Evolutionary conservation across 345 rosid species (phyloP).

Genomic region (Heritiera littoralis): DNA sequence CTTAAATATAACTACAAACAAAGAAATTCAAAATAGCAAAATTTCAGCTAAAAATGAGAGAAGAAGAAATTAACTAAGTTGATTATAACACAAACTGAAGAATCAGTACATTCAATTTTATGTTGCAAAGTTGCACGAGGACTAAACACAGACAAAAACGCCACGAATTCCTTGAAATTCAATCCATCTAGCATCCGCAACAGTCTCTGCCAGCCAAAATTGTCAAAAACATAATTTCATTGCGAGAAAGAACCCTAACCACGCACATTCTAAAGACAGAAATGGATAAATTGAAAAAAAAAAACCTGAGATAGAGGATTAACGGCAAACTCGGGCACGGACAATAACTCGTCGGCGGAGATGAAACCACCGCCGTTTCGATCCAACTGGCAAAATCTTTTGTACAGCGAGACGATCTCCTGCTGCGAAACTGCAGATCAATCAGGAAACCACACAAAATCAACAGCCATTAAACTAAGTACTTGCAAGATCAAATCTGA

Average conservation of each 20-base stretch:
- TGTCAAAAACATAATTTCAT: conserved; percentile 1
- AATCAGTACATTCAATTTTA: conserved; percentile 61
- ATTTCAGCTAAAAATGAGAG: not conserved
- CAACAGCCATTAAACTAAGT: not conserved
- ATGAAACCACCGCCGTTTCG: conserved; percentile 69
- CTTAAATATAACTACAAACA: conserved; percentile 69
- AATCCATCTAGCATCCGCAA: conserved; percentile 80
- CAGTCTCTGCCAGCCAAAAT: conserved; percentile 52
- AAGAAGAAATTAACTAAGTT: not conserved
- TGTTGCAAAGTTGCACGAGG: conserved; percentile 63
- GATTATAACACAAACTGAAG: not conserved
- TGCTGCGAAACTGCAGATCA: conserved; percentile 72
- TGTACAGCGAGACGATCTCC: conserved; percentile 77
- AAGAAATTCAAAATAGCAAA: not conserved
- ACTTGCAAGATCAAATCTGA: not conserved
- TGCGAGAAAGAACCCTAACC: not conserved
- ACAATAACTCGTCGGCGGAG: conserved; percentile 78
- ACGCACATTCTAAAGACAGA: not conserved
- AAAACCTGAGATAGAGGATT: conserved; percentile 80
- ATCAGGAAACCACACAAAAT: not conserved
- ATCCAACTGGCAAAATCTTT: conserved; percentile 88
- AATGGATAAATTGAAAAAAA: not conserved
- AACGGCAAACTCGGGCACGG: conserved; percentile 88
- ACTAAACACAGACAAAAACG: conserved; percentile 88
- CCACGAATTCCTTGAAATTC: conserved; percentile 90